Base-by-base conservation (phyloP, 2,329 filamentous ascomycete genomes). In the Cordyceps pruinosa region DNA sequence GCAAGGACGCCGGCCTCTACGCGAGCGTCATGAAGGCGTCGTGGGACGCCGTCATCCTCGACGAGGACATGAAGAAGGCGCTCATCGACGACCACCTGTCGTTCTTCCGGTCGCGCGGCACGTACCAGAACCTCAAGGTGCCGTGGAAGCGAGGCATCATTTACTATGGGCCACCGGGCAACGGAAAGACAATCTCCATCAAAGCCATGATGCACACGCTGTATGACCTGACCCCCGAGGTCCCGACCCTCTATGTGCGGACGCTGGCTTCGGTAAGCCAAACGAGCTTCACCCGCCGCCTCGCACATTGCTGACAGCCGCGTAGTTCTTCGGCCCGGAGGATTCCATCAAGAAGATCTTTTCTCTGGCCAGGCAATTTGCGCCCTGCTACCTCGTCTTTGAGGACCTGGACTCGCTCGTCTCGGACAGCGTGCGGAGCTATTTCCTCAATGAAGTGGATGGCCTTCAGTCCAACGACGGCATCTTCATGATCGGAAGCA, bases 381-480 rank as follows among this genome's bases (percentile, higher is more conserved):
- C 86, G 0, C 86, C 86, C 0, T 89, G 85, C 70, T 81, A 87
- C 60, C 77, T 89, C 4, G 82, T 89, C 41, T 86, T 89, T 58
- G 87, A 89, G 67, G 87, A 89, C 61, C 76, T 89, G 5, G 87
- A 89, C 66, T 84, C 80, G 9, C 78, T 89, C 34, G 79, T 89
- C 45, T 77, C 76, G 12, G 80, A 85, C 55, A 61, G 66, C 2
- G 81, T 86, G 15, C 76, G 86, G 28, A 83, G 79, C 53, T 89
- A 87, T 72, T 89, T 89, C 70, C 75, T 89, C 48, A 89, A 89
- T 66, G 85, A 89, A 68, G 81, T 89, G 3, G 86, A 89, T 60
- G 86, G 86, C 0, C 78, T 89, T 12, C 81, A 82, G 63, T 79
- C 76, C 61, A 89, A 89, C 61, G 83, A 89, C 61, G 86, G 86